Base-by-base conservation (phyloP, 2,329 filamentous ascomycete genomes). In the Penicillium hesseltinei region DNA sequence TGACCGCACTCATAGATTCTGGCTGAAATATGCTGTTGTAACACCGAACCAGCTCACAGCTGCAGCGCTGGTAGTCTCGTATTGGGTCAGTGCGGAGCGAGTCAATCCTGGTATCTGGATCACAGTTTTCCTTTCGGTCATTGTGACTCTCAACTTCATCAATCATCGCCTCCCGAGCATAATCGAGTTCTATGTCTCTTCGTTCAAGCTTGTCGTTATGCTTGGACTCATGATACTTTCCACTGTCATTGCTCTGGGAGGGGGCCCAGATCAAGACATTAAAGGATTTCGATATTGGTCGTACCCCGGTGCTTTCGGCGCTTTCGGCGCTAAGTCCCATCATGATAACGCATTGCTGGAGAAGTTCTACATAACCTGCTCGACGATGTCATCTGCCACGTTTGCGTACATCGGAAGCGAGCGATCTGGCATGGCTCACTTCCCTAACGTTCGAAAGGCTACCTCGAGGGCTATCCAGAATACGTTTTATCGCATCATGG, bases 31-130 rank as follows among this genome's bases (percentile, higher is more conserved):
- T 74, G 89, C 93, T 71, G 91, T 95, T 67, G 84, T 90, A 44
- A 92, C 89, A 2, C 90, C 91, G 1, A 94, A 93, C 68, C 90
- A 95, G 70, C 79, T 94, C 40, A 93, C 90, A 0, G 91, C 91
- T 38, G 85, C 84, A 10, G 83, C 89, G 9, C 75, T 94, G 31
- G 88, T 93, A 53, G 88, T 95, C 48, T 84, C 88, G 62, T 91
- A 86, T 66, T 95, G 91, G 91, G 77, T 89, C 9, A 72, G 79
- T 8, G 77, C 83, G 21, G 81, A 88, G 0, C 76, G 74, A 42
- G 79, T 92, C 58, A 92, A 92, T 67, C 87, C 89, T 0, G 89
- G 88, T 54, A 87, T 92, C 15, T 93, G 86, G 76, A 91, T 94
- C 52, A 81, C 90, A 33, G 81, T 88, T 49, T 87, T 89, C 74